Base-by-base conservation (phyloP, 352 stramenopile species). In the Pythium utonaiense region DNA sequence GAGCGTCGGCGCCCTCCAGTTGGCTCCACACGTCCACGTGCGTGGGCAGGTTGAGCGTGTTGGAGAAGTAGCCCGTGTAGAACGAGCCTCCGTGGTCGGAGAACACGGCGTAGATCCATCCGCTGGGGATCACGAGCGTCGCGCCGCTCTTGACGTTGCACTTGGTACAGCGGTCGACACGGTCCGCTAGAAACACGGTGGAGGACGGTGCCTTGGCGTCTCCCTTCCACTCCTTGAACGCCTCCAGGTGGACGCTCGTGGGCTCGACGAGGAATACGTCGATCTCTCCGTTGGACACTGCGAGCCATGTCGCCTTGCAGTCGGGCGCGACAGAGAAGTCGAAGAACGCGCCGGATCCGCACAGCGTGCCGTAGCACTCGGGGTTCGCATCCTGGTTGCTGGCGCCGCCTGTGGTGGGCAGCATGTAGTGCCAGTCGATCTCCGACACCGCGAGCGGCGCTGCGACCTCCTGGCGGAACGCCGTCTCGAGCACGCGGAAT, bases 81-180 rank as follows among this genome's bases (percentile, higher is more conserved):
- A 80, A 63, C 40, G 75, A 81, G 22, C 75, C 84, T 25, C 66
- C 74, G 10, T 80, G 59, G 12, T 74, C 69, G 8, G 70, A 66
- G 62, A 76, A 95, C 16, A 89, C 48, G n/a, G 84, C 84, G 54
- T 78, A 83, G 12, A 90, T 74, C 80, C 80, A 94, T 3, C 84
- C 83, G 21, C 80, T 68, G 0, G 86, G 86, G 0, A 95, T 52
- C 6, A 91, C 47, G 8, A 95, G 38, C 17, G 79, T 78, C 48
- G 71, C 71, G 0, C 66, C 67, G n/a, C 68, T 60, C 63, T 50
- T 65, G 21, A 95, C 69, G 10, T 75, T 70, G 55, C 71, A 83
- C 51, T 88, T 88, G 63, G 83, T 89, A 64, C 86, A 95, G 9
- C 82, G 78, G 38, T 89, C 78, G 36, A 89, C 75, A 33, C 69